Evolutionary conservation across 1,284 basidiomycete species (phyloP), one percentile per base, ranked within the genome.

Genomic region (Trichosporon ovoides): DNA sequence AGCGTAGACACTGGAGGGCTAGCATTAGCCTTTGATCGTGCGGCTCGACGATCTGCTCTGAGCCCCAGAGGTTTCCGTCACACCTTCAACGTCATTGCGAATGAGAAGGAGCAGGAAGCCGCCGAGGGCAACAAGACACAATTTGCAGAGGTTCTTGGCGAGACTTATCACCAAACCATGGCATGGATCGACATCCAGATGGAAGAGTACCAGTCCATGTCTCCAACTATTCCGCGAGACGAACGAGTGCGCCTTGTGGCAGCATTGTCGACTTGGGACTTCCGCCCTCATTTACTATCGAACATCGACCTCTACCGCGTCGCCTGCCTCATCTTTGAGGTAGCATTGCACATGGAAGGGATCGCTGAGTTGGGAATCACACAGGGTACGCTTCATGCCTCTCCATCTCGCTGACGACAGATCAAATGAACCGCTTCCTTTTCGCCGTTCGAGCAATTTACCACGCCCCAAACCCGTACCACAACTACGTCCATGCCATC

Each of bases 401-500:
- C 7, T n/a, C n/a, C n/a, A 20, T 38, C 13, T 7, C 33, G 24
- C 22, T 65, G 49, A 64, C 49, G 33, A 34, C 63, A 77, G 78
- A 81, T 62, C 85, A 86, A 78, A 82, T 94, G 64, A 83, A 84
- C 24, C 78, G 83, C 6, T 87, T 94, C 68, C 81, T 95, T 31
- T 84, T 85, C 62, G 89, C 93, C 64, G 83, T 96, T 13, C 84
- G 87, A 33, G 84, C 85, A 35, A 87, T 93, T 56, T 97, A 97
- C 72, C 87, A 92, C 63, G 82, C 84, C 49, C 85, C 87, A 55
- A 96, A 96, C 77, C 87, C 88, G 14, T 97, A 97, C 77, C 93
- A 97, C 80, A 97, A 97, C 72, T 96, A 94, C 72, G 85, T 91
- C 59, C 93, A 97, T 75, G 93, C 92, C 1, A 81, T 95, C 48